Conservation (phyloP, 169 alveolate genomes). For the Cryptosporidium sp. region DNA sequence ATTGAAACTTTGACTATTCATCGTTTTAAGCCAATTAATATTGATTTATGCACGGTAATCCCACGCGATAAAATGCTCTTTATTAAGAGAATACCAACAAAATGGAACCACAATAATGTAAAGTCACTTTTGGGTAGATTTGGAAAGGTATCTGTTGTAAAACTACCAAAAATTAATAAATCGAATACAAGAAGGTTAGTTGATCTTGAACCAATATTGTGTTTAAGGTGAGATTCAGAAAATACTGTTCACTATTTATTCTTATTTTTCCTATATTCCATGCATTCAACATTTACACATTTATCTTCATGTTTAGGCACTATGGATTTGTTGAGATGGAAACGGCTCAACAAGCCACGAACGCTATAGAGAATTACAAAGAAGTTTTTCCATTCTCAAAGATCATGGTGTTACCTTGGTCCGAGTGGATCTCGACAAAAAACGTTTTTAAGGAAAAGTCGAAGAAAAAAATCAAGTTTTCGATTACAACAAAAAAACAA, state of each 20-base stretch:
- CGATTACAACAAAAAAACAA: no score
- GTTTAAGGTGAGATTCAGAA: neutral
- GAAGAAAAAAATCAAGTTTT: slow-evolving; percentile 1
- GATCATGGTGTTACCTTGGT: slow-evolving; percentile 55
- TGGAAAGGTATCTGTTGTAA: slow-evolving; percentile 57
- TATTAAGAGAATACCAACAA: slow-evolving; percentile 64
- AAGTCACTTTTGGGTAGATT: slow-evolving; percentile 31
- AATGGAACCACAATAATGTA: slow-evolving; percentile 38
- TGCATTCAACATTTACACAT: neutral
- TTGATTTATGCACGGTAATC: slow-evolving; percentile 14
- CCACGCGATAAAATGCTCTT: slow-evolving; percentile 58
- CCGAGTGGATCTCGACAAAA: slow-evolving; percentile 41
- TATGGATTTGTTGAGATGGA: slow-evolving; percentile 75
- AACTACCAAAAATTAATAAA: slow-evolving; percentile 64
- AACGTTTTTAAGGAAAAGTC: slow-evolving; percentile 3
- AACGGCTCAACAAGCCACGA: slow-evolving; percentile 53
- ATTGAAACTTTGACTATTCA: slow-evolving; percentile 42
- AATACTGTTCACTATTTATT: neutral
- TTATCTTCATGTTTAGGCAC: slow-evolving; percentile 4
- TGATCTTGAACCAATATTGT: neutral
- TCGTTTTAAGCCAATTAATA: slow-evolving; percentile 39
- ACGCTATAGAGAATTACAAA: slow-evolving; percentile 41
- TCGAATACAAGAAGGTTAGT: slow-evolving; percentile 65
- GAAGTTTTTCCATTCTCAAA: slow-evolving; percentile 41
- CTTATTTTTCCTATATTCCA: neutral